Evolutionary conservation across 139 green algal species (phyloP).

Genomic region (Desmodesmus armatus): DNA sequence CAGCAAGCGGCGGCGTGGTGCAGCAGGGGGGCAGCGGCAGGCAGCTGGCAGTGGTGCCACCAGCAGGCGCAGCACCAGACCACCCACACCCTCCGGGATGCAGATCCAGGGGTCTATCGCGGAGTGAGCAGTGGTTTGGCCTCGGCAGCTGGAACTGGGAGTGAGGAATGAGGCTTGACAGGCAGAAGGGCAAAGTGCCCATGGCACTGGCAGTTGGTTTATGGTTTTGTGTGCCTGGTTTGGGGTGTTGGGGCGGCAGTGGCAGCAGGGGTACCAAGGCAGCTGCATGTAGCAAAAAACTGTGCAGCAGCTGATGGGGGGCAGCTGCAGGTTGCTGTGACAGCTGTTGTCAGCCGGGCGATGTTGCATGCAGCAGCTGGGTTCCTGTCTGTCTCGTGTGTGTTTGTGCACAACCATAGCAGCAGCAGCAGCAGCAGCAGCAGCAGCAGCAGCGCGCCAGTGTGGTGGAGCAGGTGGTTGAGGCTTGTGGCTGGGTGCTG

Average conservation of each 20-base stretch:
- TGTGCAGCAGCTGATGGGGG: neutral
- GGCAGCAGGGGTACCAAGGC: neutral
- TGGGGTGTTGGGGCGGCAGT: neutral
- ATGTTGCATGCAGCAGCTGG: neutral
- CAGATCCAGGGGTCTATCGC: neutral
- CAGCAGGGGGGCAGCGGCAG: neutral
- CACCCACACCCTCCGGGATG: constrained; percentile 14
- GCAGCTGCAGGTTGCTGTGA: neutral
- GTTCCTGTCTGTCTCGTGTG: neutral
- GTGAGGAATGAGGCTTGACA: too few species aligned
- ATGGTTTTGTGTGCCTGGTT: neutral
- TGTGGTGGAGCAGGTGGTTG: neutral
- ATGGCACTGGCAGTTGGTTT: neutral
- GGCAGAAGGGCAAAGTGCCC: neutral
- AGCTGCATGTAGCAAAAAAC: neutral
- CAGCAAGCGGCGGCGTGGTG: neutral
- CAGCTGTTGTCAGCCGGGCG: neutral
- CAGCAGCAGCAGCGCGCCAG: neutral
- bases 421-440: constrained; percentile 1
- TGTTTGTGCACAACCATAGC: neutral
- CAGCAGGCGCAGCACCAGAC: constrained; percentile 34
- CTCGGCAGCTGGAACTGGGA: too few species aligned
- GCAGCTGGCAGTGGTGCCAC: neutral
- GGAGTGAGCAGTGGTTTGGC: constrained; percentile 1
- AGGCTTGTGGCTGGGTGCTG: too few species aligned